Percentiles rank a stretch among this genome's conserved stretches.
These are phyloP conservation scores for Cadophora sp. DNA, from an alignment of 2,329 filamentous ascomycete genomes.

Conservation along the genomic window DNA sequence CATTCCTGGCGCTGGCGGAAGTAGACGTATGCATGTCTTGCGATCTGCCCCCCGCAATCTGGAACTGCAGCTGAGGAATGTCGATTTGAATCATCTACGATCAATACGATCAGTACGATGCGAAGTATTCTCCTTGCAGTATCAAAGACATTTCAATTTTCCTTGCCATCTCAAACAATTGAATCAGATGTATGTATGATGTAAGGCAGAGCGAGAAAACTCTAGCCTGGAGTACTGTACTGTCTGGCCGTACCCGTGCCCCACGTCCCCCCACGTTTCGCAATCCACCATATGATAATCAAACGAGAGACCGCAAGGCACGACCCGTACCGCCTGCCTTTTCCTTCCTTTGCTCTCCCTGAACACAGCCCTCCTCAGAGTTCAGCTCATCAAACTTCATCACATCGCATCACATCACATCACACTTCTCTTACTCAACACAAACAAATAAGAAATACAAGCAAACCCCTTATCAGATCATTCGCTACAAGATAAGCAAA, in stretches of 20 bases:
- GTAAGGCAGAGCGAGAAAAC: too few relatives aligned
- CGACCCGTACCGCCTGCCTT: conserved; percentile 13
- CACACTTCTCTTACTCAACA: conserved; percentile 2
- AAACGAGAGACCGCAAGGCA: neutral
- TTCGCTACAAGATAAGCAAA: neutral
- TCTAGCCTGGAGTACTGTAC: too few relatives aligned
- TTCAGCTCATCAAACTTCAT: neutral
- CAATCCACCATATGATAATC: conserved; percentile 6
- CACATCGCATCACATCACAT: conserved; percentile 3
- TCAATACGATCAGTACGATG: too few relatives aligned
- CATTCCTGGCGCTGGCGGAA: neutral
- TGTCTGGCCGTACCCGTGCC: neutral
- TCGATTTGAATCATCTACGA: conserved; percentile 1
- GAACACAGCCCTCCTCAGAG: neutral
- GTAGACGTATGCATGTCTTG: neutral
- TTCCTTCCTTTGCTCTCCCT: neutral
- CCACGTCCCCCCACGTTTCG: conserved; percentile 18
- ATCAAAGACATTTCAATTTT: neutral
- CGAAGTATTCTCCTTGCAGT: neutral
- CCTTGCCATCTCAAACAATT: neutral
- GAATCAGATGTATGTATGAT: neutral
- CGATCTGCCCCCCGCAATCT: neutral
- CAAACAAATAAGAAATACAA: conserved; percentile 10
- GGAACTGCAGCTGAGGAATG: conserved; percentile 3
- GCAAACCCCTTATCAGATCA: neutral